Conservation (phyloP, 805 yeast genomes). For the Candida ortonii region DNA sequence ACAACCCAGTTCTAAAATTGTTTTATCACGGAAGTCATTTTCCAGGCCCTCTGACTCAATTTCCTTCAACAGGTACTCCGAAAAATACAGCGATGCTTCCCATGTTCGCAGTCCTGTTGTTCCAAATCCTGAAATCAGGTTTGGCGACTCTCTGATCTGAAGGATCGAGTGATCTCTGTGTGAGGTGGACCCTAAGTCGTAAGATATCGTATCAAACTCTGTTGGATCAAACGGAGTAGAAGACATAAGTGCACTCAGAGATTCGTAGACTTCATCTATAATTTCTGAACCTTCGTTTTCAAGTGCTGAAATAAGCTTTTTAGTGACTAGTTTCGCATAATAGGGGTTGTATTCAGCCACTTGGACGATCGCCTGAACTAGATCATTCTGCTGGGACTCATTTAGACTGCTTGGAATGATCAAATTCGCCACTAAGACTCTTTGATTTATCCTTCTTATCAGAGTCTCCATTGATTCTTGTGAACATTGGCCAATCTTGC, state of each 20-base stretch:
- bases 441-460: conserved; percentile 26
- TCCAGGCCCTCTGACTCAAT: conserved; percentile 3
- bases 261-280: conserved; percentile 44
- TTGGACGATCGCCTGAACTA: conserved; percentile 21
- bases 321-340: conserved; percentile 48
- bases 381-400: conserved; percentile 21
- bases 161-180: conserved; percentile 20
- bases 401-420: conserved; percentile 4
- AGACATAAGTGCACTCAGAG: conserved; percentile 36
- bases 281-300: conserved; percentile 32
- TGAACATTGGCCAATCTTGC: too few relatives aligned
- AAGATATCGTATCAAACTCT: conserved; percentile 37
- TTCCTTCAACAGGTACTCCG: conserved; percentile 43
- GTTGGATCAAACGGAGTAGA: conserved; percentile 37
- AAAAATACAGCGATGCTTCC: conserved; percentile 81
- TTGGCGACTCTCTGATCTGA: conserved; percentile 62
- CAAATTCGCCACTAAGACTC: conserved; percentile 27
- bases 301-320: conserved; percentile 36
- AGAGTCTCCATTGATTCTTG: conserved; percentile 23
- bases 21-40: conserved; percentile 23
- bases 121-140: conserved; percentile 66
- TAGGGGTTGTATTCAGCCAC: conserved; percentile 42
- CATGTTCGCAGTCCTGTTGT: conserved; percentile 90
- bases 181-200: conserved; percentile 26
- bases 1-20: conserved; percentile 73